Percentiles rank a stretch among this genome's conserved stretches.
phyloP scores from a whole-genome alignment of 2,329 filamentous ascomycete species.

The Trichophyton mentagrophytes region DNA sequence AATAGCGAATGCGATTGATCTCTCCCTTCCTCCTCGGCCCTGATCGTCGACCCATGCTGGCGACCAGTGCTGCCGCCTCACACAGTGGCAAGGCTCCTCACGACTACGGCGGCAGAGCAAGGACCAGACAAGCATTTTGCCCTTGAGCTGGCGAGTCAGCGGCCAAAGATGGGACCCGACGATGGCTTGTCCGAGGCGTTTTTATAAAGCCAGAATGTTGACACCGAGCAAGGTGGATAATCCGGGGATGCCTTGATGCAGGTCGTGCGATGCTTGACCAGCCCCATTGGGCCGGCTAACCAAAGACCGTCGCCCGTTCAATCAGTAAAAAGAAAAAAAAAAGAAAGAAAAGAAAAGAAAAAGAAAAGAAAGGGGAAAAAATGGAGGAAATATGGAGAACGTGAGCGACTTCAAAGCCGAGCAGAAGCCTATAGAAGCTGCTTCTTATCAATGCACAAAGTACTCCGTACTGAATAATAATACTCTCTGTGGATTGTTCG shows the following conservation, averaged over 20 bases:
- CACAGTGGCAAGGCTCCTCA: background rate
- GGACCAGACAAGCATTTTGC: background rate
- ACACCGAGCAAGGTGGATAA: background rate
- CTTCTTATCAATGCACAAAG: too few relatives aligned
- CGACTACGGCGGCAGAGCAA: background rate
- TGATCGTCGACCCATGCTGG: background rate
- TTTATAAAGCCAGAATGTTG: background rate
- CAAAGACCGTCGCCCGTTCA: too few relatives aligned
- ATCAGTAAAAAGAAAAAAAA: too few relatives aligned
- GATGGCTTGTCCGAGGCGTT: background rate
- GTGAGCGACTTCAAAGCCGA: background rate
- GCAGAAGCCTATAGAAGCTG: too few relatives aligned
- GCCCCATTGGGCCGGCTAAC: background rate
- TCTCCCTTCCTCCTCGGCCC: background rate
- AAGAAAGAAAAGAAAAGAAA: background rate
- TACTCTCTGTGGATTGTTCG: too few relatives aligned
- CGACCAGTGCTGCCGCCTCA: background rate
- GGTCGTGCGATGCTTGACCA: background rate
- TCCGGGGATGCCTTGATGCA: background rate
- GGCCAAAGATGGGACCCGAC: background rate
- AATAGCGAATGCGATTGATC: background rate
- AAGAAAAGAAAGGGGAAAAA: background rate
- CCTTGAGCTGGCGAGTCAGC: background rate
- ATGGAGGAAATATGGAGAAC: background rate
- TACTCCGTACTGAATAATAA: too few relatives aligned